Evolutionary conservation across 257 asterid genomes (phyloP).

Genomic region (Fraxinus quadrangulata): DNA sequence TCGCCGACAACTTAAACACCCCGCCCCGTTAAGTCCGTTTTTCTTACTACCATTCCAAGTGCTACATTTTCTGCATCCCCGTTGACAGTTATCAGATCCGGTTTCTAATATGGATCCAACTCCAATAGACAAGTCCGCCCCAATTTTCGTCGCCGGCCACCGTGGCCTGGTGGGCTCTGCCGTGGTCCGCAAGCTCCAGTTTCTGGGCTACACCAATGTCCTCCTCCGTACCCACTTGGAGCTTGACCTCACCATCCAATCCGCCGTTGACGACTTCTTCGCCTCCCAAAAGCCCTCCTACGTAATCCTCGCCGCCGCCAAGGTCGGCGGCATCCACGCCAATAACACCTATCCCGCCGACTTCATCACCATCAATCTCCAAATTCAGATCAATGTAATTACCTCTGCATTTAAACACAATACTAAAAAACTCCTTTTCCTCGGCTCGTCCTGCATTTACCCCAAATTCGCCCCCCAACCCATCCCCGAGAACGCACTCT

Average conservation of each 20-base stretch:
- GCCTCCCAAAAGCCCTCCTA: slow-evolving; percentile 57
- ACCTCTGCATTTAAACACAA: slow-evolving; percentile 62
- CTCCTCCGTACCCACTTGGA: slow-evolving; percentile 84
- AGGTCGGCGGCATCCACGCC: slow-evolving; percentile 96
- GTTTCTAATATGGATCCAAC: slow-evolving; percentile 33
- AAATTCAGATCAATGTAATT: slow-evolving; percentile 87
- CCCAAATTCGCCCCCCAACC: slow-evolving; percentile 96
- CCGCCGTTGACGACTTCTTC: slow-evolving; percentile 79
- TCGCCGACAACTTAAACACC: not conserved
- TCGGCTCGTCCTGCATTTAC: slow-evolving; percentile 94
- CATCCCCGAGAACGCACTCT: slow-evolving; percentile 78
- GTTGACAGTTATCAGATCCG: not conserved
- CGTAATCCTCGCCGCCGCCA: slow-evolving; percentile 92
- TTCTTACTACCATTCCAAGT: not conserved
- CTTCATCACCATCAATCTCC: slow-evolving; percentile 88
- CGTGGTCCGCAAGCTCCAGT: slow-evolving; percentile 61
- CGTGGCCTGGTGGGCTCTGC: slow-evolving; percentile 94
- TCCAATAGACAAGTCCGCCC: slow-evolving; percentile 54
- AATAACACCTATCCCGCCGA: slow-evolving; percentile 89
- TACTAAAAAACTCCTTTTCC: slow-evolving; percentile 65
- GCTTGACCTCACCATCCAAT: slow-evolving; percentile 84
- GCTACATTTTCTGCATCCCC: not conserved
- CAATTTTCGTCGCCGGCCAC: slow-evolving; percentile 88
- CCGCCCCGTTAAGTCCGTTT: not conserved
- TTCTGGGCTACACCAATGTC: slow-evolving; percentile 64